Percentiles rank a stretch among this genome's conserved stretches.
These are phyloP conservation scores for Diaporthe sp. DNA, from an alignment of 2,329 filamentous ascomycete genomes.

Conservation along the genomic window DNA sequence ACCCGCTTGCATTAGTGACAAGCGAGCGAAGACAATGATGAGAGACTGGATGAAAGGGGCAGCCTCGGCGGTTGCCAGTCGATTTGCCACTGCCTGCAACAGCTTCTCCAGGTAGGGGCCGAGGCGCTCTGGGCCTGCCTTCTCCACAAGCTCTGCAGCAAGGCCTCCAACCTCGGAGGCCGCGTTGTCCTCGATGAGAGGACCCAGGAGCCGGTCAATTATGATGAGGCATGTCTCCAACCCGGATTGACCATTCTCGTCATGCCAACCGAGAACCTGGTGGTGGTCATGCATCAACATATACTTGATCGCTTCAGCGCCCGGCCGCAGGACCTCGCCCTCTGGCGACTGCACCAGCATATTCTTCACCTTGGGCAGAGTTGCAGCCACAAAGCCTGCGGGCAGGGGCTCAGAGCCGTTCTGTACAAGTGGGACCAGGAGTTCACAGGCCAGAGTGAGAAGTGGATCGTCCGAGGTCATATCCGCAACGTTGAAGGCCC, in stretches of 20 bases:
- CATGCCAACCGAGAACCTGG: conserved; percentile 89
- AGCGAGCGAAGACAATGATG: conserved; percentile 92
- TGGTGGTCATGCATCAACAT: conserved; percentile 90
- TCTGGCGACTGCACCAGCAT: conserved; percentile 87
- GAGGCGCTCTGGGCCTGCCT: conserved; percentile 89
- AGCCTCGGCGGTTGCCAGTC: conserved; percentile 83
- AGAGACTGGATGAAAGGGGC: conserved; percentile 95
- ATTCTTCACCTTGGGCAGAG: conserved; percentile 87
- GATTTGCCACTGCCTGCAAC: conserved; percentile 86
- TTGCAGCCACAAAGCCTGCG: conserved; percentile 83
- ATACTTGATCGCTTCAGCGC: conserved; percentile 87
- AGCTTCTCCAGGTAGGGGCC: conserved; percentile 92
- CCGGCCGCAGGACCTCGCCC: conserved; percentile 87
- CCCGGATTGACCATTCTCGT: conserved; percentile 82
- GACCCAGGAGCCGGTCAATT: conserved; percentile 88
- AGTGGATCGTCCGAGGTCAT: conserved; percentile 87
- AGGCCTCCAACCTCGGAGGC: conserved; percentile 96
- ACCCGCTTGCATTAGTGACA: conserved; percentile 84
- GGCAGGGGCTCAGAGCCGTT: conserved; percentile 88
- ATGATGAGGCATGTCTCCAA: conserved; percentile 91
- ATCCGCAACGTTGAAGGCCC: conserved; percentile 88
- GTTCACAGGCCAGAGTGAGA: conserved; percentile 81
- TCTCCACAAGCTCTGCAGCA: conserved; percentile 94
- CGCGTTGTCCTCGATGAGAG: conserved; percentile 88
- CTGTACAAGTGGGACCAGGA: conserved; percentile 83